Evolutionary conservation across 2,329 filamentous ascomycete species (phyloP).

Genomic region (Xylaria sp.): DNA sequence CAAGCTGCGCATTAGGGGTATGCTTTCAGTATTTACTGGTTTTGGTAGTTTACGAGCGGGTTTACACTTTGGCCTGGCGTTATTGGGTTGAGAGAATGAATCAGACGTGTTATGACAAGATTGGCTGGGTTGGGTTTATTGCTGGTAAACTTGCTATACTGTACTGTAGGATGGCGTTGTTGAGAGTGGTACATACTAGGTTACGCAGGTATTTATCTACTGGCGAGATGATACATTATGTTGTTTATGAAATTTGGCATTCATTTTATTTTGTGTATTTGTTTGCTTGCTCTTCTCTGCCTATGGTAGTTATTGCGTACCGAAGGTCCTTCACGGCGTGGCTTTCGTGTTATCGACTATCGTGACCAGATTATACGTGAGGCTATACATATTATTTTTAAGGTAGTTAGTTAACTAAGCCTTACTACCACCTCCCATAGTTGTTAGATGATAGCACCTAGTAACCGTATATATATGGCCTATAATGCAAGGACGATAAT

Average conservation of each 20-base stretch:
- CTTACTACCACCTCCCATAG: too few relatives aligned
- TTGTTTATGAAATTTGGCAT: constrained; percentile 5
- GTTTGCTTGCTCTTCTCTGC: background rate
- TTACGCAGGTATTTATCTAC: background rate
- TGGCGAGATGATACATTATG: constrained; percentile 22
- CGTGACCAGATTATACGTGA: background rate
- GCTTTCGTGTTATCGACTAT: background rate
- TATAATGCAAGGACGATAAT: too few relatives aligned
- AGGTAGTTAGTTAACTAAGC: too few relatives aligned
- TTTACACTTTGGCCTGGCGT: constrained; percentile 22
- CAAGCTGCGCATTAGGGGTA: constrained; percentile 9
- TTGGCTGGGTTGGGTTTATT: constrained; percentile 14
- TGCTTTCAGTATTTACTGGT: constrained; percentile 19
- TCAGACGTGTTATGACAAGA: background rate
- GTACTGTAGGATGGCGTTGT: constrained; percentile 19
- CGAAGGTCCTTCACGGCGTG: background rate
- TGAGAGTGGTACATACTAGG: constrained; percentile 7
- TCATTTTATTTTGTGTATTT: background rate
- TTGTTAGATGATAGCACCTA: too few relatives aligned
- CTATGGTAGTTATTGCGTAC: background rate
- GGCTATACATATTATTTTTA: too few relatives aligned
- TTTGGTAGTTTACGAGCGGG: constrained; percentile 6
- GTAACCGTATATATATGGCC: too few relatives aligned
- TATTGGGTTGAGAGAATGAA: background rate
- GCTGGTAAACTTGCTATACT: constrained; percentile 13